Evolutionary conservation across 2,329 filamentous ascomycete species (phyloP).

Genomic region (Microdochium trichocladiopsis): DNA sequence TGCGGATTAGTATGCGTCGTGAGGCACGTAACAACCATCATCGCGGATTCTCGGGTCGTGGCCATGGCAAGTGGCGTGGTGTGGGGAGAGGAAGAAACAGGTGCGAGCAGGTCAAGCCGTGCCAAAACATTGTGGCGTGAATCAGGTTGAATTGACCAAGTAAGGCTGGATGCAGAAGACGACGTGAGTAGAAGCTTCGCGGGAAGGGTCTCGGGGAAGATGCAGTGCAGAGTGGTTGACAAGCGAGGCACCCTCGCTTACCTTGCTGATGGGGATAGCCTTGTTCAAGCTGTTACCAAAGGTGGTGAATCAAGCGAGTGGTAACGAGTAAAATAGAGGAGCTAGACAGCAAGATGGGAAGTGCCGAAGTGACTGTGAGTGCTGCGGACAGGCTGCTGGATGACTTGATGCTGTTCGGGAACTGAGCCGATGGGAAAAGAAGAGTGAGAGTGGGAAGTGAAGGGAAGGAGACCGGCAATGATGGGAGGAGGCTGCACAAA

Average conservation of each 20-base stretch:
- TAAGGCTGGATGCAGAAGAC: too few species aligned
- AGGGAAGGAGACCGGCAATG: slow-evolving; percentile 8
- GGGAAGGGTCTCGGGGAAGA: too few species aligned
- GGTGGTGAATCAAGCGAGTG: slow-evolving; percentile 42
- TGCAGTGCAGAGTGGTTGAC: neutral
- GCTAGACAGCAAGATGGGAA: slow-evolving; percentile 51
- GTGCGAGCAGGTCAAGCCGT: too few species aligned
- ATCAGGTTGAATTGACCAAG: too few species aligned
- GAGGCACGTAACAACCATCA: too few species aligned
- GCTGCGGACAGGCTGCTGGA: slow-evolving; percentile 23
- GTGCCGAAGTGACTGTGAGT: slow-evolving; percentile 32
- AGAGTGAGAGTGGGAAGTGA: slow-evolving; percentile 16
- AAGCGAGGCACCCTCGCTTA: slow-evolving; percentile 1
- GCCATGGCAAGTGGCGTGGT: too few species aligned
- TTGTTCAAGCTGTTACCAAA: slow-evolving; percentile 36
- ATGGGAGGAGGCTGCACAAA: slow-evolving; percentile 9
- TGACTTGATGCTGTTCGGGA: slow-evolving; percentile 39
- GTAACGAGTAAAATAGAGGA: slow-evolving; percentile 50
- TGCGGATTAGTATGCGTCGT: neutral
- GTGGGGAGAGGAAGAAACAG: too few species aligned
- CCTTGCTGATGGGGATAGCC: slow-evolving; percentile 8
- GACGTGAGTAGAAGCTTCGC: too few species aligned
- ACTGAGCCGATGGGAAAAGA: neutral
- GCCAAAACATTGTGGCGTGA: too few species aligned
- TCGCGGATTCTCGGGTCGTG: too few species aligned